These are phyloP conservation scores for Fusarium sp. DNA, from an alignment of 2,329 filamentous ascomycete genomes.

Conservation along the genomic window DNA sequence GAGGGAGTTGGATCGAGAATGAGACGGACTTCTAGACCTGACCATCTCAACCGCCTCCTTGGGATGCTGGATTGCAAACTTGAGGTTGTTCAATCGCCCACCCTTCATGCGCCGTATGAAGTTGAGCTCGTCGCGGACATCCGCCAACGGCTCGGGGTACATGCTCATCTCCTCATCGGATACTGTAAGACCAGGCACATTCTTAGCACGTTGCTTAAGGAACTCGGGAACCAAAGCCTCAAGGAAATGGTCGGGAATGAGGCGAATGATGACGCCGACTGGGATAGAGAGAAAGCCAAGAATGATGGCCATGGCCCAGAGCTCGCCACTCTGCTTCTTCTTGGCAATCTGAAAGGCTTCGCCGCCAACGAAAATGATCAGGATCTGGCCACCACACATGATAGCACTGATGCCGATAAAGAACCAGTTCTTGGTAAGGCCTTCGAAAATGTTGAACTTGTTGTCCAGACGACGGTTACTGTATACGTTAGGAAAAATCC, in stretches of 20 bases:
- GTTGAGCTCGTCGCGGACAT: conserved; percentile 81
- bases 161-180: conserved; percentile 73
- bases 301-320: conserved; percentile 90
- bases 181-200: conserved; percentile 66
- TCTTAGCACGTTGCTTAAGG: conserved; percentile 58
- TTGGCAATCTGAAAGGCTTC: conserved; percentile 77
- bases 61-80: conserved; percentile 80
- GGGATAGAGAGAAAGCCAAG: conserved; percentile 87
- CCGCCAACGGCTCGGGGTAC: conserved; percentile 77
- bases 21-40: conserved; percentile 69
- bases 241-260: conserved; percentile 79
- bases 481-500: conserved; percentile 22
- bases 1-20: conserved; percentile 71
- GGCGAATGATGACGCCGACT: conserved; percentile 80
- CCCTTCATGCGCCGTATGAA: conserved; percentile 85
- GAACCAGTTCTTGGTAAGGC: conserved; percentile 84
- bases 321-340: conserved; percentile 69
- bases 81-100: conserved; percentile 82
- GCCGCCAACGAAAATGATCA: conserved; percentile 90
- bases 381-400: conserved; percentile 88
- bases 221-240: conserved; percentile 62
- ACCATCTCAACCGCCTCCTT: conserved; percentile 71
- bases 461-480: conserved; percentile 94
- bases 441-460: conserved; percentile 94
- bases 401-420: conserved; percentile 86